Evolutionary conservation across 129 eudicot genomes (phyloP), one percentile per base, ranked within the genome.

Genomic region (Ambrosia trifida): DNA sequence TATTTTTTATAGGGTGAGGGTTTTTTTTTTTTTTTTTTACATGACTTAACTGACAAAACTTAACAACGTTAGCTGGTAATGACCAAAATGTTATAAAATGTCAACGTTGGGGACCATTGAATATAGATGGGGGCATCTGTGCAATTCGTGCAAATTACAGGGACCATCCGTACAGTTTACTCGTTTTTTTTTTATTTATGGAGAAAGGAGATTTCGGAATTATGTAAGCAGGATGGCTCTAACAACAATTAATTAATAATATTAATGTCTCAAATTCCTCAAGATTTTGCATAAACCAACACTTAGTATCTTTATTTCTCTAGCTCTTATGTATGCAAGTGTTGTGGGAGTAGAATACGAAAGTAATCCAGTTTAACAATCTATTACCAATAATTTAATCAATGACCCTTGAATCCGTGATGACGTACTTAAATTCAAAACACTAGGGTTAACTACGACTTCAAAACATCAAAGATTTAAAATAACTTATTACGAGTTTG

Each of bases 251-350:
- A 35, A n/a, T 7, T 61, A 35, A n/a, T 7, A 32, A 35, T 61
- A 28, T 31, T 3, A 9, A 7, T 11, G 19, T 33, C 11, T 4
- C 11, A 53, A 50, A 74, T 36, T 28, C 35, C 28, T 41, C 13
- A 65, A 75, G 53, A 58, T 76, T 67, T 67, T 31, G 68, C 51
- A 32, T 45, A 59, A 30, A 31, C 69, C 41, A 32, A 31, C 49
- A 50, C 31, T 76, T 56, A 67, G 74, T 33, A 33, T 45, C 73
- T 33, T 67, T 44, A 60, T 76, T 76, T 76, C 80, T 68, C 69
- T 58, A 46, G 80, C 74, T 76, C 80, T 76, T 76, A 76, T 76
- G 62, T 68, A 58, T 14, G 47, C 54, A 57, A 36, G 56, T 72
- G 68, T 75, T 32, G 68, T 32, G 73, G 79, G 66, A 75, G 38